Percentiles rank a stretch among this genome's conserved stretches.
These are phyloP conservation scores for Tetrapisispora pingtungensis DNA, from an alignment of 805 yeast species.

Conservation along the genomic window DNA sequence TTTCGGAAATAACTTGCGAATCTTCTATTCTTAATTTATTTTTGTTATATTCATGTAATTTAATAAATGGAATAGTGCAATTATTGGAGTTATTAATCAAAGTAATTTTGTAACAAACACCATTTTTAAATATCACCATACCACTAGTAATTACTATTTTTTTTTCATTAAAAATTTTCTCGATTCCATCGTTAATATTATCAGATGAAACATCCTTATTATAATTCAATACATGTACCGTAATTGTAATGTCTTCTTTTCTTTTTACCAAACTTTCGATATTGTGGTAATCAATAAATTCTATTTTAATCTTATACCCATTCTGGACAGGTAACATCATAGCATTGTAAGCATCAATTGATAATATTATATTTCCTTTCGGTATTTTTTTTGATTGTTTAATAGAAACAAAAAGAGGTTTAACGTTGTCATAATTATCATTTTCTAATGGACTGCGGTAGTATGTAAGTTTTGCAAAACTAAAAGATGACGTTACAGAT, in stretches of 20 bases:
- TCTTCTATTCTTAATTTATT: too few relatives aligned
- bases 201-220: not conserved
- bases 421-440: not conserved
- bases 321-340: slow-evolving; percentile 12
- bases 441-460: slow-evolving; percentile 15
- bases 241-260: not conserved
- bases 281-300: not conserved
- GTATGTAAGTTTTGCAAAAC: slow-evolving; percentile 26
- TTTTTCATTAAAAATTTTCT: not conserved
- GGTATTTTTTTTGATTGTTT: not conserved
- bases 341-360: not conserved
- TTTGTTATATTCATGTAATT: not conserved
- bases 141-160: not conserved
- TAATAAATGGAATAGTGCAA: not conserved
- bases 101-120: not conserved
- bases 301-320: slow-evolving; percentile 1
- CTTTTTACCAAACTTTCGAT: not conserved
- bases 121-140: not conserved
- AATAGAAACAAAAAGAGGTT: not conserved
- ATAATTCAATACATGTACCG: not conserved
- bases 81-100: not conserved
- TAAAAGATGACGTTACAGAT: not conserved
- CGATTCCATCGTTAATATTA: not conserved
- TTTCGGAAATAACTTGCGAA: too few relatives aligned
- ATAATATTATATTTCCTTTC: not conserved